Conservation (phyloP, 352 stramenopile genomes). For the Phytophthora tentaculata region DNA sequence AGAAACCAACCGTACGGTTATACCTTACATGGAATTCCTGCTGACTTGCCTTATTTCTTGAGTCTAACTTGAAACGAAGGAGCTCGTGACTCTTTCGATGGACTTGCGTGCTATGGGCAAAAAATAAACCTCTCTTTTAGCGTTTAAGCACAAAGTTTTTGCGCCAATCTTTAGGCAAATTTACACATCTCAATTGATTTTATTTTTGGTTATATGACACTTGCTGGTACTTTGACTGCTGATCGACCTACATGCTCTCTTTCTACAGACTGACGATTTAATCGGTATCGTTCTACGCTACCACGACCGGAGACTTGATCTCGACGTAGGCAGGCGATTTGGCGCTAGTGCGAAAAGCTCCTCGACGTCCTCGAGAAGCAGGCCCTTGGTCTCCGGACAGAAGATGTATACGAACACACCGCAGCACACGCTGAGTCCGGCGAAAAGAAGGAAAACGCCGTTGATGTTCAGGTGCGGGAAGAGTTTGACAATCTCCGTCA, state of each 20-base stretch:
- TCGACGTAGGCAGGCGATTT: conserved; percentile 38
- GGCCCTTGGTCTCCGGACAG: conserved; percentile 36
- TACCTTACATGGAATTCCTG: not conserved
- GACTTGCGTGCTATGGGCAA: no score
- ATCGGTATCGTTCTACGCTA: conserved; percentile 8
- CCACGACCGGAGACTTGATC: conserved; percentile 24
- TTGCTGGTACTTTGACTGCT: not conserved
- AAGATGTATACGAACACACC: conserved; percentile 38
- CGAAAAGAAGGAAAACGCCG: conserved; percentile 40
- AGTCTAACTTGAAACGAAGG: not conserved
- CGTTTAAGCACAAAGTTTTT: no score
- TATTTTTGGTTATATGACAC: not conserved
- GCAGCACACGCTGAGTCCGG: conserved; percentile 22
- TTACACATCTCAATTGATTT: not conserved
- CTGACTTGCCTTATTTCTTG: not conserved
- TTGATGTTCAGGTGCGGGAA: conserved; percentile 43
- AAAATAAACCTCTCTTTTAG: no score
- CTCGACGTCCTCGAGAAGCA: conserved; percentile 39
- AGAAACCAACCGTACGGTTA: not conserved
- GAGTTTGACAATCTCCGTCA: conserved; percentile 43
- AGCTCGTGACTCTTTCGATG: no score
- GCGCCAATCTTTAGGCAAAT: no score
- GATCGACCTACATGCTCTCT: not conserved
- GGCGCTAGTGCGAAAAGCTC: conserved; percentile 25
- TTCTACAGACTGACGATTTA: not conserved